Conservation (phyloP, 192 early-diverging fungal species). For the Haplosporangium gracile region DNA sequence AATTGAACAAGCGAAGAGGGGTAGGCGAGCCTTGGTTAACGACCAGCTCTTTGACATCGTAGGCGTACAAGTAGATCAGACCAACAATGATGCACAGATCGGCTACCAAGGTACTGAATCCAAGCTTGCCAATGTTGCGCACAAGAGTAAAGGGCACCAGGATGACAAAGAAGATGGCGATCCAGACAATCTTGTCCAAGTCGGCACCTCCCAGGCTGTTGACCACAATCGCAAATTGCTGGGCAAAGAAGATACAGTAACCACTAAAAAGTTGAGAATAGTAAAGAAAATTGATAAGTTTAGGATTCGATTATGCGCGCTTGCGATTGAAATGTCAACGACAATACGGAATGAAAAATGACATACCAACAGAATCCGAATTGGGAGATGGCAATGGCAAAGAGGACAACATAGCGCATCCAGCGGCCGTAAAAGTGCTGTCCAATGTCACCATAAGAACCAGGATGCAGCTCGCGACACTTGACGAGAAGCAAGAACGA, state of each 20-base stretch:
- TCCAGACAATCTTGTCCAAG: constrained; percentile 73
- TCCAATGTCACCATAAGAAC: constrained; percentile 81
- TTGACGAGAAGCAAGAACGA: constrained; percentile 77
- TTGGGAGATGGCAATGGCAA: constrained; percentile 81
- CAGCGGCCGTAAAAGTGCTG: constrained; percentile 72
- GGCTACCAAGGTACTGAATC: constrained; percentile 82
- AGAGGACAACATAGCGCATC: constrained; percentile 75
- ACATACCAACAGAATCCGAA: constrained; percentile 86
- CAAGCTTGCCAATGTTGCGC: constrained; percentile 88
- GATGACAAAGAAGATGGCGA: constrained; percentile 76
- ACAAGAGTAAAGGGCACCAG: constrained; percentile 89
- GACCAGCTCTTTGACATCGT: constrained; percentile 77
- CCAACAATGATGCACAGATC: constrained; percentile 91
- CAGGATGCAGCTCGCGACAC: constrained; percentile 70
- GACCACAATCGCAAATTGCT: constrained; percentile 83
- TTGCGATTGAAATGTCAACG: background rate
- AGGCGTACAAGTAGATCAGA: constrained; percentile 80
- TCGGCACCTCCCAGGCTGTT: constrained; percentile 76
- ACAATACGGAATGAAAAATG: background rate
- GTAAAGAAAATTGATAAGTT: background rate
- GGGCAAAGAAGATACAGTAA: constrained; percentile 89
- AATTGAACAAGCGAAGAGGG: constrained; percentile 69
- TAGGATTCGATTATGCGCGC: too few relatives aligned
- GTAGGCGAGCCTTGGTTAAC: constrained; percentile 62
- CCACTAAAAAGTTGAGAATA: constrained; percentile 37